Base-by-base conservation (phyloP, 306 rosid species). In the Ochetophila trinervis region DNA sequence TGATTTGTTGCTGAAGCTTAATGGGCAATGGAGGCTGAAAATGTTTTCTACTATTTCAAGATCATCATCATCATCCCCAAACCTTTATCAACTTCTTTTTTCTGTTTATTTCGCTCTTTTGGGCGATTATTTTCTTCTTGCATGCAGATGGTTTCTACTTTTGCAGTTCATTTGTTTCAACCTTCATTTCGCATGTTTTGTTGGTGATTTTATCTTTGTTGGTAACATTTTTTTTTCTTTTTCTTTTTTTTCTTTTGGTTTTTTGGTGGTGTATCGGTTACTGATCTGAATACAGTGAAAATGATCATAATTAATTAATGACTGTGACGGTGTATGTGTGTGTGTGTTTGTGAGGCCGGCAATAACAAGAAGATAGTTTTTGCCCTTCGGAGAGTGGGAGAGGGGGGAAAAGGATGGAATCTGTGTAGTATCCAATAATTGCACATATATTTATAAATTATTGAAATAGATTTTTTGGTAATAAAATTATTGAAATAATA, bases 71-170 rank as follows among this genome's bases (percentile, higher is more conserved):
- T 40, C 53, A 10, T 34, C 10, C 6, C 52, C 53, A 42, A 44
- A 32, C 12, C 6, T 17, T 48, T 49, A 27, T 48, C 57, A 49
- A 24, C 22, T 5, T 35, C 10, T 34, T 34, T 48, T 35, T 15
- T 59, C 62, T 82, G 74, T 71, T 50, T 70, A 70, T 64, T 74
- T 55, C 15, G 5, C 12, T 9, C 34, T 60, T 51, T 64, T 5
- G 30, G 60, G 74, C 62, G 21, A 69, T 63, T 45, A 76, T 23
- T 74, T 68, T 52, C 66, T 65, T 58, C 37, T 48, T 65, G 84
- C 70, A 62, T 62, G 80, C 57, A 74, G 69, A 56, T 80, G 74
- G 53, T 60, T 47, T 51, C 24, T 66, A 62, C 68, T 57, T 49
- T 54, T 66, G 45, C 48, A 40, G 45, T 40, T 40, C 14, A 40